phyloP scores from a whole-genome alignment of 805 yeast species.

The Pichia pseudocactophila region DNA sequence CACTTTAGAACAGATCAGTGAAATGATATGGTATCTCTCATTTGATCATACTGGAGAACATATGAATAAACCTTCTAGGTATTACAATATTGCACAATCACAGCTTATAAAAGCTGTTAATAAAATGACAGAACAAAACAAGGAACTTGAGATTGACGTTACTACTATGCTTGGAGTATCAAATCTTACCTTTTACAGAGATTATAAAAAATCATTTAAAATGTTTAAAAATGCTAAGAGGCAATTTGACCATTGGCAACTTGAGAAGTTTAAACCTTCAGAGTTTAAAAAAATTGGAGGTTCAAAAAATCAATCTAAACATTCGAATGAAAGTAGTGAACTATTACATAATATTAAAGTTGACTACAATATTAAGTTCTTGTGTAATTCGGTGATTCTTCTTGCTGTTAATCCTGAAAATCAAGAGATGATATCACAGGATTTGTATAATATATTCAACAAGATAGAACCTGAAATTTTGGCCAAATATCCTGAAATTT shows the following conservation, averaged over 20 bases:
- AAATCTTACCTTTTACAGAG: conserved; percentile 18
- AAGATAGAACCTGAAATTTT: conserved; percentile 16
- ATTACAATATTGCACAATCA: conserved; percentile 21
- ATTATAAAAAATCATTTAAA: conserved; percentile 18
- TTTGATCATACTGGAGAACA: conserved; percentile 24
- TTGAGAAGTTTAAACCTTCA: conserved; percentile 25
- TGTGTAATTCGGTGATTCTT: conserved; percentile 23
- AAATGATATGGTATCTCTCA: conserved; percentile 25
- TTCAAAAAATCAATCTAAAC: background rate
- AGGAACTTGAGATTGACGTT: conserved; percentile 16
- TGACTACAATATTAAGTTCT: conserved; percentile 22
- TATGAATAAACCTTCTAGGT: conserved; percentile 15
- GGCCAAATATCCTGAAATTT: conserved; percentile 23
- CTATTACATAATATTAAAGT: conserved; percentile 15
- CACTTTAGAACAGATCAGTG: conserved; percentile 19
- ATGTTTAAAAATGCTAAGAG: conserved; percentile 23
- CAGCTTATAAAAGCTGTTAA: conserved; percentile 19
- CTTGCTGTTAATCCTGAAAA: conserved; percentile 14
- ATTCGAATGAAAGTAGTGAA: background rate
- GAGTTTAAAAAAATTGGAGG: conserved; percentile 19
- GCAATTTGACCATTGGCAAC: conserved; percentile 26
- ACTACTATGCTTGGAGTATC: conserved; percentile 25
- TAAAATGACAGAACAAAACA: conserved; percentile 10
- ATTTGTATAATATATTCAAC: conserved; percentile 13
- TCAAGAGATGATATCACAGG: conserved; percentile 11